Conservation (phyloP, 1,139 yeast species). For the Nakaseomyces uthaithaninus region DNA sequence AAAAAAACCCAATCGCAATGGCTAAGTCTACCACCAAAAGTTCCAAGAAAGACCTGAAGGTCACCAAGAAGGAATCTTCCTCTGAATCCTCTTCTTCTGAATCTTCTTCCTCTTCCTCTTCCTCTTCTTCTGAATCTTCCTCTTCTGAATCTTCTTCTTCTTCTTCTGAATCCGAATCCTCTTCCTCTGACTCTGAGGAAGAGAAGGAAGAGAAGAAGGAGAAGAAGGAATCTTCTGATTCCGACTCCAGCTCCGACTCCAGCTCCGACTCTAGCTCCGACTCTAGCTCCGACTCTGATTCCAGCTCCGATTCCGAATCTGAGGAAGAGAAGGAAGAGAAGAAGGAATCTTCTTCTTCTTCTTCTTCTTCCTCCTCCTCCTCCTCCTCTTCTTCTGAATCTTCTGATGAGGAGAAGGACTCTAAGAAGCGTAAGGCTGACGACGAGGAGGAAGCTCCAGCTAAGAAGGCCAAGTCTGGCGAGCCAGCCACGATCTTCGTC, state of each 20-base stretch:
- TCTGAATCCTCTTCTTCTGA: conserved; percentile 19
- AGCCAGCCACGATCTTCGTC: conserved; percentile 85
- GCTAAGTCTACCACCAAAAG: conserved; percentile 22
- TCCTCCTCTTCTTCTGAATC: conserved; percentile 24
- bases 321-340: conserved; percentile 21
- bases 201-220: conserved; percentile 27
- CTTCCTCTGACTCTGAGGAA: conserved; percentile 9
- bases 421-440: conserved; percentile 36
- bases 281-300: conserved; percentile 31
- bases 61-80: conserved; percentile 8
- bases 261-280: conserved; percentile 32
- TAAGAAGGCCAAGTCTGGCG: conserved; percentile 40
- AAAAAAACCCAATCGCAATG: conserved; percentile 12
- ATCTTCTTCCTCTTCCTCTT: conserved; percentile 15
- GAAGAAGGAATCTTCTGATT: conserved; percentile 18
- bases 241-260: conserved; percentile 4
- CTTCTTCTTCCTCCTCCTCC: conserved; percentile 25
- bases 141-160: conserved; percentile 24
- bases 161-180: conserved; percentile 11
- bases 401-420: conserved; percentile 15
- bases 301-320: conserved; percentile 24
- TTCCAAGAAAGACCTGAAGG: conserved; percentile 10
- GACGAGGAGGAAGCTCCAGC: conserved; percentile 28
- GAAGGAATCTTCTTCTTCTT: conserved; percentile 27
- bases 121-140: conserved; percentile 13